phyloP scores from a whole-genome alignment of 495 filamentous ascomycete genomes.

The Aspergillus avenaceus region DNA sequence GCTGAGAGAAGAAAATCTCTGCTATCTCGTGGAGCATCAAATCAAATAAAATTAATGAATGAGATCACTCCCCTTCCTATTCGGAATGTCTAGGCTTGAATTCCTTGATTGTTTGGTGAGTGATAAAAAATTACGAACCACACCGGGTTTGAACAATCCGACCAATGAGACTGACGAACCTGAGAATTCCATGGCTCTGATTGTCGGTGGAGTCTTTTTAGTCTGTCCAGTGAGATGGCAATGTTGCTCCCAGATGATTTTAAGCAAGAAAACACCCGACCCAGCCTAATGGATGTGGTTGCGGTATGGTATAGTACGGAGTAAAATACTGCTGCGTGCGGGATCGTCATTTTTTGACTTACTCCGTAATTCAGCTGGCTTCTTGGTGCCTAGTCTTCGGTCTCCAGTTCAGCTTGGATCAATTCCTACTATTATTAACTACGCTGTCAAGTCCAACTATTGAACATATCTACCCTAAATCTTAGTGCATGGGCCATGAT shows the following conservation, averaged over 20 bases:
- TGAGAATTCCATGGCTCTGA: conserved; percentile 20
- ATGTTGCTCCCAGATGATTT: not conserved
- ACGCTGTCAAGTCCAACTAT: not conserved
- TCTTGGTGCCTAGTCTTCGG: not conserved
- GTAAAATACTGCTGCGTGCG: not conserved
- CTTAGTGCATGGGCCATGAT: not conserved
- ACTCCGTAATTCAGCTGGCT: not conserved
- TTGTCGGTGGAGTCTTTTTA: conserved; percentile 10
- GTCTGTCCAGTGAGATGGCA: not conserved
- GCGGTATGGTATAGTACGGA: not conserved
- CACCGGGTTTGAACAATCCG: conserved; percentile 1
- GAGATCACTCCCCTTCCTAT: not conserved
- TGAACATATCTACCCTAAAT: not conserved
- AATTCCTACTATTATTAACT: conserved; percentile 3
- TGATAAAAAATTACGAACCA: conserved; percentile 9
- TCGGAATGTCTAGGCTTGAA: not conserved
- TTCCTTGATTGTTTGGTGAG: not conserved
- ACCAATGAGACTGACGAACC: conserved; percentile 16
- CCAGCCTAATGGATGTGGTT: not conserved
- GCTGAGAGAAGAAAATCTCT: conserved; percentile 1
- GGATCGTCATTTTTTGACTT: not conserved
- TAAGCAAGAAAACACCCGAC: not conserved
- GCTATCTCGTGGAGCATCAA: conserved; percentile 1
- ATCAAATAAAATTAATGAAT: not conserved
- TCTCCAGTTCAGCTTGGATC: conserved; percentile 1